phyloP scores from a whole-genome alignment of 495 filamentous ascomycete genomes.

The Hyaloscypha bicolor region DNA sequence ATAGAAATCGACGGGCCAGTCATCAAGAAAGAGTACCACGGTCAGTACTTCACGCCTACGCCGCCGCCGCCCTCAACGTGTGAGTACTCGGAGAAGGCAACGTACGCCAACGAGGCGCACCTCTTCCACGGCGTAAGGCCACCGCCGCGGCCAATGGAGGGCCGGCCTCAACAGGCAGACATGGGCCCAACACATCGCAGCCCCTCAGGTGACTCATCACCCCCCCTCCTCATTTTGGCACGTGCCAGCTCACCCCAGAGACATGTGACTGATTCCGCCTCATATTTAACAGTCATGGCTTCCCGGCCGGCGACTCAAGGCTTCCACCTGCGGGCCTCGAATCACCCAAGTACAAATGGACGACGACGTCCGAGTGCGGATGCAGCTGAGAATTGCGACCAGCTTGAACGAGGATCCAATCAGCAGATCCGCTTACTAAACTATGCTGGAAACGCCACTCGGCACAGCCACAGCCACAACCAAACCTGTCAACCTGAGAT shows the following conservation, averaged over 20 bases:
- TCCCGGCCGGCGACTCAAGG: not conserved
- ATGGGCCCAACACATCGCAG: not conserved
- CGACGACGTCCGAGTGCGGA: not conserved
- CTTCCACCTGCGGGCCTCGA: not conserved
- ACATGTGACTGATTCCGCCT: conserved; percentile 13
- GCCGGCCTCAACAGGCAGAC: conserved; percentile 8
- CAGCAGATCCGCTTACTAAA: no score
- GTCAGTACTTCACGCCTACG: not conserved
- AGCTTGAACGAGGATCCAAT: not conserved
- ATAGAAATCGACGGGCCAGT: conserved; percentile 4
- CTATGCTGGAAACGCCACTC: no score
- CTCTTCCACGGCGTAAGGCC: not conserved
- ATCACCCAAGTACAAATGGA: conserved; percentile 2
- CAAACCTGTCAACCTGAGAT: not conserved
- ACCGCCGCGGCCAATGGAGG: conserved; percentile 10
- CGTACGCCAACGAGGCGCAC: not conserved
- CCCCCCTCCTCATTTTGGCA: not conserved
- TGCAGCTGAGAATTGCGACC: not conserved
- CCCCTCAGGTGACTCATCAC: conserved; percentile 15
- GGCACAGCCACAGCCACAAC: no score
- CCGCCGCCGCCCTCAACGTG: not conserved
- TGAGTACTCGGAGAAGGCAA: not conserved
- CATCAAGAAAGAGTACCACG: conserved; percentile 18
- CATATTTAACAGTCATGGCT: conserved; percentile 9
- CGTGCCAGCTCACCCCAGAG: not conserved